Conservation (phyloP, 495 filamentous ascomycete species). For the Bacidia rubella region DNA sequence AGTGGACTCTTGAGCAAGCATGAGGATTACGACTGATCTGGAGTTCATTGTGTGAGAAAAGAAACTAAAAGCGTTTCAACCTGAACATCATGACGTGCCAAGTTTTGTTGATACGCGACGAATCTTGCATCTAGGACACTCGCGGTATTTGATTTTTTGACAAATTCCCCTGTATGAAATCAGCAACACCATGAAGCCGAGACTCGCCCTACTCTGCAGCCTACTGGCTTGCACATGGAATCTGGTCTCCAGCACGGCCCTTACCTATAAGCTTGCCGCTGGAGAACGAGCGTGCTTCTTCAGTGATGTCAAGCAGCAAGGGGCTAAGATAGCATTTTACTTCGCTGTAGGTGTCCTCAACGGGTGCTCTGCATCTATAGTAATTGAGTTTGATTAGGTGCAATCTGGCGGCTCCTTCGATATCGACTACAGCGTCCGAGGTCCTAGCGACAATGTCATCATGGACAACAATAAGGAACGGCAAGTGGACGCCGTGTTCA, state of each 20-base stretch:
- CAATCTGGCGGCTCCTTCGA: slow-evolving; percentile 96
- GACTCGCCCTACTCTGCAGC: slow-evolving; percentile 18
- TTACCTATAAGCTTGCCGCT: slow-evolving; percentile 83
- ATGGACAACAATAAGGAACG: slow-evolving; percentile 83
- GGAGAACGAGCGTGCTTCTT: slow-evolving; percentile 97
- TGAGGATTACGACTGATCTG: too few relatives aligned
- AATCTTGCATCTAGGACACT: too few relatives aligned
- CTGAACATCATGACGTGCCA: neutral
- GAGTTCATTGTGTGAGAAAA: too few relatives aligned
- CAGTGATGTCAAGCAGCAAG: slow-evolving; percentile 54
- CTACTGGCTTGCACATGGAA: slow-evolving; percentile 56
- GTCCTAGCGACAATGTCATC: slow-evolving; percentile 69
- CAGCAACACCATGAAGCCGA: neutral
- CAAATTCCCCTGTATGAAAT: too few relatives aligned
- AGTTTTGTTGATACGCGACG: neutral
- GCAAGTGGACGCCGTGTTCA: slow-evolving; percentile 97
- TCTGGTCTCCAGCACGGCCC: slow-evolving; percentile 57
- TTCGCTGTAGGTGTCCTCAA: slow-evolving; percentile 61
- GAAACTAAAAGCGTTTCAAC: neutral
- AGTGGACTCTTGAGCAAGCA: too few relatives aligned
- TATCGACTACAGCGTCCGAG: slow-evolving; percentile 80
- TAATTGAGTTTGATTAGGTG: slow-evolving; percentile 41
- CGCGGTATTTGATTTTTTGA: too few relatives aligned
- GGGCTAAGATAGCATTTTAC: slow-evolving; percentile 92
- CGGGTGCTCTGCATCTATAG: neutral